phyloP scores from a whole-genome alignment of 192 early-diverging fungal genomes.

The Backusella sp. region DNA sequence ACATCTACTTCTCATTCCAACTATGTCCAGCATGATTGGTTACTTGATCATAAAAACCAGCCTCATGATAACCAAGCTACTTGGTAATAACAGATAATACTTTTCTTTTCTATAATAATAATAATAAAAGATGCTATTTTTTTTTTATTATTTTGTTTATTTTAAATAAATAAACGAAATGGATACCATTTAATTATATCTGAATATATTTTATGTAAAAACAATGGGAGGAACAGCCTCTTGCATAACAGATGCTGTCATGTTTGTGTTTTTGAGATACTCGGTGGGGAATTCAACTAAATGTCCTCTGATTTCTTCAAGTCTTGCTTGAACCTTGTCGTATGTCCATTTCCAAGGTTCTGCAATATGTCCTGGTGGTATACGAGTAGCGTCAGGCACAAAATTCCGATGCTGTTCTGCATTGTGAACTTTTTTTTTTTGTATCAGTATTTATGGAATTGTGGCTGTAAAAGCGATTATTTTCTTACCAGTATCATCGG shows the following conservation, averaged over 20 bases:
- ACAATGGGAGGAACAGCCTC: conserved; percentile 45
- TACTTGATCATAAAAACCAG: neutral
- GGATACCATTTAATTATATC: neutral
- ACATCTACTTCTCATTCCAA: neutral
- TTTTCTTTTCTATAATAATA: neutral
- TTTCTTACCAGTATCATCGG: conserved; percentile 66
- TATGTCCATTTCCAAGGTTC: conserved; percentile 26
- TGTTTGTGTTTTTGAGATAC: conserved; percentile 45
- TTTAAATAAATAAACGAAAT: conserved; percentile 2
- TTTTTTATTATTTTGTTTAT: conserved; percentile 2
- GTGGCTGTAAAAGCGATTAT: neutral
- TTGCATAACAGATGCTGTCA: conserved; percentile 42
- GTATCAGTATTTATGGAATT: neutral
- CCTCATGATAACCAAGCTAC: conserved; percentile 6
- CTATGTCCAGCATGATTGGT: neutral
- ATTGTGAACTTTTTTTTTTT: conserved; percentile 30
- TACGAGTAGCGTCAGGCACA: conserved; percentile 41
- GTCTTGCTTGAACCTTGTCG: conserved; percentile 26
- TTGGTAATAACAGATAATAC: neutral
- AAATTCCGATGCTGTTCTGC: conserved; percentile 50
- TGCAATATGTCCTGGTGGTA: conserved; percentile 50
- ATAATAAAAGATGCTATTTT: neutral
- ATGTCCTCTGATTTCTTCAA: conserved; percentile 49
- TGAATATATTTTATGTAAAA: conserved; percentile 19
- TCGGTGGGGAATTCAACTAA: conserved; percentile 51